These are phyloP conservation scores for Bruguiera hainesii DNA, from an alignment of 441 rosid genomes.

Conservation along the genomic window DNA sequence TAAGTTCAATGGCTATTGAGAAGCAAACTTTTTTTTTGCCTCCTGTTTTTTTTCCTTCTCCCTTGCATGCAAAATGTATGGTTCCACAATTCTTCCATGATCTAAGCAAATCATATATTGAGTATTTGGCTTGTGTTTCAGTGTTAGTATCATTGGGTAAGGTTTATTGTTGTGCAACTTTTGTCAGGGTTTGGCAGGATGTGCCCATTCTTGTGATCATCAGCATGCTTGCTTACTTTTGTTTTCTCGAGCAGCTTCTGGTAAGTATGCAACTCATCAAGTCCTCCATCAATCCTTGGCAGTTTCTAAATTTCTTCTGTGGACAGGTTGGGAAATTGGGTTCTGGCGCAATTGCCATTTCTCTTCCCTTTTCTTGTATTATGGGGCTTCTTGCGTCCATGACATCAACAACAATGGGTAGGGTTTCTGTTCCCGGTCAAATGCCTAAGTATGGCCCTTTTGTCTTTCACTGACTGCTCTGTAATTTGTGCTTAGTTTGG, in stretches of 20 bases:
- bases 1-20: background rate
- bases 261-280: slow-evolving; percentile 32
- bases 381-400: slow-evolving; percentile 90
- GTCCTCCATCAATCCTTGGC: slow-evolving; percentile 15
- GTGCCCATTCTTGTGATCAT: slow-evolving; percentile 67
- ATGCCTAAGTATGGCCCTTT: slow-evolving; percentile 1
- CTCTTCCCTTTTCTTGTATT: slow-evolving; percentile 94
- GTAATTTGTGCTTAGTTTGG: slow-evolving; percentile 41
- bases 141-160: slow-evolving; percentile 4
- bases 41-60: no score
- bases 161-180: slow-evolving; percentile 5
- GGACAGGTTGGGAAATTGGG: slow-evolving; percentile 69
- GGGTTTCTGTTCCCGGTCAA: slow-evolving; percentile 8
- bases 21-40: background rate
- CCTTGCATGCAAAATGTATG: background rate
- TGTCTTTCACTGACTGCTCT: slow-evolving; percentile 10
- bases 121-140: background rate
- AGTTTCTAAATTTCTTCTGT: slow-evolving; percentile 10
- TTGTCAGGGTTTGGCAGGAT: slow-evolving; percentile 77
- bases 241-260: slow-evolving; percentile 81
- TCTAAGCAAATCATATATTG: background rate
- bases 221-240: slow-evolving; percentile 79
- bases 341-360: slow-evolving; percentile 85
- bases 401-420: slow-evolving; percentile 95
- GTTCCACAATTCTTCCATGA: background rate